Evolutionary conservation across 2,329 filamentous ascomycete species (phyloP).

Genomic region (Tolypocladium endophyticum): DNA sequence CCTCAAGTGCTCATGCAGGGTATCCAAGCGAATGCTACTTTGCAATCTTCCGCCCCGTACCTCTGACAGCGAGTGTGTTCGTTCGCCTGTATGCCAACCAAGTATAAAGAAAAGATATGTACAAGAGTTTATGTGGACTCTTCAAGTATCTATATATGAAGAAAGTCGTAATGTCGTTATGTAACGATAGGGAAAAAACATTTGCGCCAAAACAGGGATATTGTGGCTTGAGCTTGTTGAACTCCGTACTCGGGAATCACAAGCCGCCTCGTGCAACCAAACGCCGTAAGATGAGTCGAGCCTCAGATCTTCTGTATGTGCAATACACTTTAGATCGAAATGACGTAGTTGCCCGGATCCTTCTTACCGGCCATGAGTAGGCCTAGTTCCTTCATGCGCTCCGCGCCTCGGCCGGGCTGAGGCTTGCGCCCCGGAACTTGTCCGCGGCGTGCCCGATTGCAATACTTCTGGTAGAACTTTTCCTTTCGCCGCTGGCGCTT

Average conservation of each 20-base stretch:
- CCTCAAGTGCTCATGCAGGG: constrained; percentile 18
- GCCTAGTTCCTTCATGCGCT: constrained; percentile 77
- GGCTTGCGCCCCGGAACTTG: constrained; percentile 53
- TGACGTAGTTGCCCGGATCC: constrained; percentile 64
- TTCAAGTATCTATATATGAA: not conserved
- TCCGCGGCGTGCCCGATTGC: constrained; percentile 67
- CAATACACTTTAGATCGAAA: constrained; percentile 48
- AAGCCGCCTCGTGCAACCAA: not conserved
- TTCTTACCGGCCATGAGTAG: constrained; percentile 76
- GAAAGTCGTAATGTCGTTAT: constrained; percentile 2
- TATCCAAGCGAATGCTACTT: constrained; percentile 19
- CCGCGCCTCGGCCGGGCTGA: constrained; percentile 74
- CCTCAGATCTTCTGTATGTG: not conserved
- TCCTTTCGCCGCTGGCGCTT: constrained; percentile 89
- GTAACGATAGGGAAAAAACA: not conserved
- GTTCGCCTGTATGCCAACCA: not conserved
- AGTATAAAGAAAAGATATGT: constrained; percentile 6
- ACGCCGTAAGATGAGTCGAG: not conserved
- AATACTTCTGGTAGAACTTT: constrained; percentile 84
- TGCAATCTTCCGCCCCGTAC: constrained; percentile 7
- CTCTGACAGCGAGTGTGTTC: constrained; percentile 4
- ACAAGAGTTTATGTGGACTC: constrained; percentile 1
- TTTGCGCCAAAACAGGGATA: not conserved
- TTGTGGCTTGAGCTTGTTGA: not conserved
- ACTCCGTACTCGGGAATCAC: not conserved